Conservation (phyloP, 2,329 filamentous ascomycete species). For the Venturiaceae sp. region DNA sequence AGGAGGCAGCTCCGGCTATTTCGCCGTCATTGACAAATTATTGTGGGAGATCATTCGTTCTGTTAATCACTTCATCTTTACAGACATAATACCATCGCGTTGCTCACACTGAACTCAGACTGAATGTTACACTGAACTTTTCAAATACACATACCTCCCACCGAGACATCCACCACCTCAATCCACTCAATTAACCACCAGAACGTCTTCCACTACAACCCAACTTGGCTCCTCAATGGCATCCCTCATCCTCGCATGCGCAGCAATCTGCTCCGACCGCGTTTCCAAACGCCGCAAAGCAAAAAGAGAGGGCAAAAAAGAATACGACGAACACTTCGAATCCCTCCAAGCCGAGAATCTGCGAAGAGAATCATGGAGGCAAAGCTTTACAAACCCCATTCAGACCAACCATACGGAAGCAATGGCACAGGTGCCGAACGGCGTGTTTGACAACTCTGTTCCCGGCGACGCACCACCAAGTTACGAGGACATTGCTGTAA, state of each 20-base stretch:
- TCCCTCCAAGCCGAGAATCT: constrained; percentile 10
- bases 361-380: constrained; percentile 7
- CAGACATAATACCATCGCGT: too few species aligned
- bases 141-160: neutral
- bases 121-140: too few species aligned
- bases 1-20: neutral
- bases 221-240: constrained; percentile 9
- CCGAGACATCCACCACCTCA: neutral
- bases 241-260: constrained; percentile 9
- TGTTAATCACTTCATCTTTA: too few species aligned
- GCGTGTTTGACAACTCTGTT: too few species aligned
- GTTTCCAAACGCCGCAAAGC: constrained; percentile 7
- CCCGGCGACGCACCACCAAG: neutral
- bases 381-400: neutral
- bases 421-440: too few species aligned
- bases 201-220: neutral
- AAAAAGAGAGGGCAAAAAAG: constrained; percentile 8
- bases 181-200: neutral
- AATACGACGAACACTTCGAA: constrained; percentile 12
- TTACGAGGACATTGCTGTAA: neutral
- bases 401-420: too few species aligned
- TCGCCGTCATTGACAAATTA: neutral
- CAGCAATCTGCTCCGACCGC: constrained; percentile 8
- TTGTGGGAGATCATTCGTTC: too few species aligned
- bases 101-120: too few species aligned